phyloP scores from a whole-genome alignment of 2,329 filamentous ascomycete genomes.

The Erysiphe pulchra region DNA sequence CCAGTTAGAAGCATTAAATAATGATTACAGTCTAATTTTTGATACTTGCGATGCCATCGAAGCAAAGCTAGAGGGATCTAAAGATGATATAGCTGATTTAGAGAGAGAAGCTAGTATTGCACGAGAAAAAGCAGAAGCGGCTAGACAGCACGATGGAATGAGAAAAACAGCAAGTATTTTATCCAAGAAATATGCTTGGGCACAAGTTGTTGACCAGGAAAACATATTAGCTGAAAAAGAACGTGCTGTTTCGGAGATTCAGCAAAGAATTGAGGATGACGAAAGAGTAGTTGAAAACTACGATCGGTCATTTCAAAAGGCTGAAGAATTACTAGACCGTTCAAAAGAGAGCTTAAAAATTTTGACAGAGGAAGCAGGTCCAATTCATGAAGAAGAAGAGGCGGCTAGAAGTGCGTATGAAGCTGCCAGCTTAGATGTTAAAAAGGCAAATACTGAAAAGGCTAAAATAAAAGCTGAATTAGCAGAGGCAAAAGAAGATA shows the following conservation, averaged over 20 bases:
- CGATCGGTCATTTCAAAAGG: slow-evolving; percentile 13
- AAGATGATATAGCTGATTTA: slow-evolving; percentile 37
- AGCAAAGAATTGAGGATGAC: slow-evolving; percentile 15
- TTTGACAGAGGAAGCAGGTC: slow-evolving; percentile 13
- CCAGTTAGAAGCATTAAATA: slow-evolving; percentile 72
- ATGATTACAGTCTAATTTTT: slow-evolving; percentile 67
- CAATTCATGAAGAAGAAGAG: slow-evolving; percentile 20
- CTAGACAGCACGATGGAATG: slow-evolving; percentile 40
- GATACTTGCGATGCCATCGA: slow-evolving; percentile 53
- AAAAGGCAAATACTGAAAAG: slow-evolving; percentile 26
- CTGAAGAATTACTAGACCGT: slow-evolving; percentile 15
- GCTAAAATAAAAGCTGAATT: slow-evolving; percentile 39
- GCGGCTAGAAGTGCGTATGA: slow-evolving; percentile 26
- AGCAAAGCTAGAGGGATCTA: slow-evolving; percentile 30
- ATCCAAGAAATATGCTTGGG: slow-evolving; percentile 54
- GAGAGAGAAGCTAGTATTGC: slow-evolving; percentile 33
- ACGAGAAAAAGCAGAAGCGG: slow-evolving; percentile 34
- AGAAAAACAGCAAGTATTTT: slow-evolving; percentile 32
- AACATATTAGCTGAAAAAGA: slow-evolving; percentile 19
- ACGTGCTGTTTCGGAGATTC: slow-evolving; percentile 11
- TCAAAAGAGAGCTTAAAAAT: slow-evolving; percentile 7
- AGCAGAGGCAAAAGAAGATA: slow-evolving; percentile 23
- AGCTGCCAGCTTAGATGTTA: slow-evolving; percentile 25
- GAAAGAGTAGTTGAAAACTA: slow-evolving; percentile 24
- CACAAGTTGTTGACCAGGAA: slow-evolving; percentile 60